Evolutionary conservation across 164 flowering plant genomes (phyloP).

Genomic region (Vitis rupestris): DNA sequence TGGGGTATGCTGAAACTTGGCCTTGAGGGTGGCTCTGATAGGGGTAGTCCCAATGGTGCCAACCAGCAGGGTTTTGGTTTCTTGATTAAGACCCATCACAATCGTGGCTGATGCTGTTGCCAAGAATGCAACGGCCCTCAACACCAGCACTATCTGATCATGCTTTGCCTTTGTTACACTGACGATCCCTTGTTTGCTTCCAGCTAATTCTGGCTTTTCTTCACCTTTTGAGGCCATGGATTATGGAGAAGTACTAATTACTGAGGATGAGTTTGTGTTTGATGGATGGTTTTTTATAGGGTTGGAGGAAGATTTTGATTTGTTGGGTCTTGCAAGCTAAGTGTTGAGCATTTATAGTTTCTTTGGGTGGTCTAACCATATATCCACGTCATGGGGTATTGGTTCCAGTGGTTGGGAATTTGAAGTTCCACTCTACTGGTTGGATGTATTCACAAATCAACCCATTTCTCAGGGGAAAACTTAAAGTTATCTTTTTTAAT

Average conservation of each 20-base stretch:
- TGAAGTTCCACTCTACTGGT: neutral
- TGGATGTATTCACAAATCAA: too few species aligned
- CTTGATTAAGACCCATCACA: constrained; percentile 72
- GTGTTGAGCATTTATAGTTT: neutral
- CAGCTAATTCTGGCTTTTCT: constrained; percentile 10
- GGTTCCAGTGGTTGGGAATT: constrained; percentile 15
- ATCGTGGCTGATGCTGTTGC: constrained; percentile 65
- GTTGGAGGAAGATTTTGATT: neutral
- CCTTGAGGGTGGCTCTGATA: constrained; percentile 43
- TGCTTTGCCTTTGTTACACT: neutral
- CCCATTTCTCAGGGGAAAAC: too few species aligned
- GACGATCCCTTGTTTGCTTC: too few species aligned
- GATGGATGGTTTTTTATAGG: neutral
- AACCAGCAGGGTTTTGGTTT: constrained; percentile 55
- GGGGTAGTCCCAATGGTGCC: constrained; percentile 60
- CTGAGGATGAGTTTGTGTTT: neutral
- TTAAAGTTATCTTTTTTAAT: too few species aligned
- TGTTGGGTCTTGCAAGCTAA: constrained; percentile 11
- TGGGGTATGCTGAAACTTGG: constrained; percentile 78
- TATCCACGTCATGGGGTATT: neutral
- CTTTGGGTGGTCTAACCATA: constrained; percentile 29
- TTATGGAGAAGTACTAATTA: neutral
- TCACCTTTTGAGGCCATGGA: constrained; percentile 27
- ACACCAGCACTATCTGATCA: constrained; percentile 21
- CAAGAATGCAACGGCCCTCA: constrained; percentile 52